phyloP scores from a whole-genome alignment of 2,329 filamentous ascomycete genomes.

The Chrysoporthe austroafricana region DNA sequence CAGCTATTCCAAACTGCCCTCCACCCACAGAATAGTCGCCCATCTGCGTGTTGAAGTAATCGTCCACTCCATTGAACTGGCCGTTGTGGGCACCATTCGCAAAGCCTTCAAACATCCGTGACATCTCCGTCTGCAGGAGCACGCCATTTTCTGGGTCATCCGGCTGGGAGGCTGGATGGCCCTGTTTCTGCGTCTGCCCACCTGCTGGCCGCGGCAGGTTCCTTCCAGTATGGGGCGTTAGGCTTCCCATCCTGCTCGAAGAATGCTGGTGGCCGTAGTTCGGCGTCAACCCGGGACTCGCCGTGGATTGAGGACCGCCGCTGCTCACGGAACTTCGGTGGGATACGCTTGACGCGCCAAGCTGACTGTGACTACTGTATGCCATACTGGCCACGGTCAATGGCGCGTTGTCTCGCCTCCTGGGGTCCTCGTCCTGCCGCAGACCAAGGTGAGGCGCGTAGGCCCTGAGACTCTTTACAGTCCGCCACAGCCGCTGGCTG shows the following conservation, averaged over 20 bases:
- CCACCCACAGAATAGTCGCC: constrained; percentile 12
- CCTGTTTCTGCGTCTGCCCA: background rate
- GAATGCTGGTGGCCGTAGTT: background rate
- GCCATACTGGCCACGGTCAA: constrained; percentile 61
- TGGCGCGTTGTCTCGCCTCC: constrained; percentile 50
- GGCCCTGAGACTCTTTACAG: constrained; percentile 70
- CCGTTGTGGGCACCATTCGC: constrained; percentile 32
- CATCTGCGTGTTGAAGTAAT: constrained; percentile 1
- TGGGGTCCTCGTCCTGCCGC: constrained; percentile 51
- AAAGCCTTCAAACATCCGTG: constrained; percentile 50
- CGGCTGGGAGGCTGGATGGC: background rate
- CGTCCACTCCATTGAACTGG: constrained; percentile 15
- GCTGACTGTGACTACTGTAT: constrained; percentile 37
- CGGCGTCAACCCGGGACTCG: constrained; percentile 19
- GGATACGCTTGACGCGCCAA: background rate
- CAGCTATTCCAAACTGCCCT: background rate
- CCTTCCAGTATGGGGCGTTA: constrained; percentile 22
- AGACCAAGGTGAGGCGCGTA: constrained; percentile 72
- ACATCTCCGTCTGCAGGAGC: constrained; percentile 59
- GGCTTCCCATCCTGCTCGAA: constrained; percentile 24
- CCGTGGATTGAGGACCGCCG: constrained; percentile 14
- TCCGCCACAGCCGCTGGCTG: constrained; percentile 74
- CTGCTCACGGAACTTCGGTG: constrained; percentile 24
- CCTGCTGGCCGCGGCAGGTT: constrained; percentile 6
- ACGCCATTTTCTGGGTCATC: constrained; percentile 46